phyloP scores from a whole-genome alignment of 164 flowering plant species.

The Vitis amurensis region DNA sequence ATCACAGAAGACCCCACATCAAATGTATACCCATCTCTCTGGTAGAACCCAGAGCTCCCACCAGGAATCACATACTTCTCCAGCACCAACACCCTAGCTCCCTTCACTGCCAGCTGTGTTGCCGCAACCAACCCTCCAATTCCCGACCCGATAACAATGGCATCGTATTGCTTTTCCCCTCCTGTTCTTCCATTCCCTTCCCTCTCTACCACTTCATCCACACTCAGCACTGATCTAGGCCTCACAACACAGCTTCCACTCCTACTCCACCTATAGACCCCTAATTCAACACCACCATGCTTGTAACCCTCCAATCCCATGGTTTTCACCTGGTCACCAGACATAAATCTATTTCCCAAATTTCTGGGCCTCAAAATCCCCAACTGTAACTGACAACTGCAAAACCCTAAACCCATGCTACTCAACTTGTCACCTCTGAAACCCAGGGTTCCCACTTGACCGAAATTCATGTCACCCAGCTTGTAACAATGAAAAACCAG shows the following conservation, averaged over 20 bases:
- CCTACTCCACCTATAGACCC: slow-evolving; percentile 1
- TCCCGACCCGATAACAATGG: slow-evolving; percentile 98
- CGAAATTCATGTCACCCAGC: too few species aligned
- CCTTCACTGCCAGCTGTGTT: slow-evolving; percentile 92
- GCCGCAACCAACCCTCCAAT: slow-evolving; percentile 97
- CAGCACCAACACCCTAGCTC: slow-evolving; percentile 85
- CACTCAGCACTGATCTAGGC: slow-evolving; percentile 37
- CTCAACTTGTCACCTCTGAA: slow-evolving; percentile 1
- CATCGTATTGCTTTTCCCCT: slow-evolving; percentile 48
- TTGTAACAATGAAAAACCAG: too few species aligned
- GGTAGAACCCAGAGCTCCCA: slow-evolving; percentile 90
- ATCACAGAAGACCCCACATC: slow-evolving; percentile 99
- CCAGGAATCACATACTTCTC: slow-evolving; percentile 99
- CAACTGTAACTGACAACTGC: background rate
- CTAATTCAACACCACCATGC: slow-evolving; percentile 3
- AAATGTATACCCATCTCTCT: slow-evolving; percentile 87
- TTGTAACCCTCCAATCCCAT: background rate
- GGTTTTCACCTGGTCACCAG: background rate
- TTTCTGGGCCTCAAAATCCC: slow-evolving; percentile 11
- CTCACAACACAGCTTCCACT: slow-evolving; percentile 12
- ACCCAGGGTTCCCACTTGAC: background rate
- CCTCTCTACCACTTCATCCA: slow-evolving; percentile 33
- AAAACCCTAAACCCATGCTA: slow-evolving; percentile 6
- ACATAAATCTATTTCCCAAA: background rate
- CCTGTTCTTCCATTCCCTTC: slow-evolving; percentile 22